Percentiles rank a stretch among this genome's conserved stretches.
Evolutionary conservation across 306 rosid genomes (phyloP).

Genomic region (Cucumis cinereus): DNA sequence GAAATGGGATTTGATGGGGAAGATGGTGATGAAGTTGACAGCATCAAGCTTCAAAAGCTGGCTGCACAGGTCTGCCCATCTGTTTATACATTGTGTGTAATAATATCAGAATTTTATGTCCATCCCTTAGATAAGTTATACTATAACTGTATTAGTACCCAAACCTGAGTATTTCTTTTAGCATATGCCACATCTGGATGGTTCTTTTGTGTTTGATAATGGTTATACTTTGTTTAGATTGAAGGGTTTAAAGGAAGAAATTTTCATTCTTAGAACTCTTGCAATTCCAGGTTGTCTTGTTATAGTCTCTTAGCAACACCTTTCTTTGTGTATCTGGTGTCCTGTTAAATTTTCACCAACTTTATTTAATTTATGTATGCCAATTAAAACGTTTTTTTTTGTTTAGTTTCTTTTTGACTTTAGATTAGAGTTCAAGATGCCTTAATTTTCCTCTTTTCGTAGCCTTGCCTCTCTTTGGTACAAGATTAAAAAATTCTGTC

Average conservation of each 20-base stretch:
- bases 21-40: slow-evolving; percentile 80
- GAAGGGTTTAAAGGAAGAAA: background rate
- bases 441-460: background rate
- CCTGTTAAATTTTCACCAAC: background rate
- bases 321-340: background rate
- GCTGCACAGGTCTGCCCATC: slow-evolving; percentile 65
- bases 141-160: no score
- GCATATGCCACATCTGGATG: background rate
- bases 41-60: slow-evolving; percentile 55
- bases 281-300: background rate
- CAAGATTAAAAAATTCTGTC: background rate
- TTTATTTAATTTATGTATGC: background rate
- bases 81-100: background rate
- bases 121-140: background rate
- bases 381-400: background rate
- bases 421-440: background rate
- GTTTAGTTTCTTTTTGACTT: background rate
- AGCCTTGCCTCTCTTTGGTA: background rate
- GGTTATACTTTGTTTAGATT: background rate
- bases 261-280: background rate
- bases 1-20: slow-evolving; percentile 86
- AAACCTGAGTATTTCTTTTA: background rate
- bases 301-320: background rate
- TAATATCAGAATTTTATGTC: background rate
- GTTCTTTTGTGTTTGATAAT: background rate